phyloP scores from a whole-genome alignment of 345 rosid genomes.

The Ailanthus altissimus region DNA sequence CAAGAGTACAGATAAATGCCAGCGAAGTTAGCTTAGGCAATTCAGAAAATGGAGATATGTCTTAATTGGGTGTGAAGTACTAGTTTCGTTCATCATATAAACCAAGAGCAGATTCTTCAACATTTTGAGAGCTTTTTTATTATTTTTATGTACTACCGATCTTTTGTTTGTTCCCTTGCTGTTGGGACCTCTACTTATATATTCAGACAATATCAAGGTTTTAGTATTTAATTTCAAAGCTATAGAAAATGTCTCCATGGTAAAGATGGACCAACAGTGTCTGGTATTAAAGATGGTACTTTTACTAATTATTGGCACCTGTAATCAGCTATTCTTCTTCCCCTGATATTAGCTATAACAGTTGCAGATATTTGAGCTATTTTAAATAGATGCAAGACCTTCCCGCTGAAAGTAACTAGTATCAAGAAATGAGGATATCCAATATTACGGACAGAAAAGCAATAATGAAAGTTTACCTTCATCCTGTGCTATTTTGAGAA shows the following conservation, averaged over 20 bases:
- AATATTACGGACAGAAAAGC: not conserved
- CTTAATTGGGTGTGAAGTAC: not conserved
- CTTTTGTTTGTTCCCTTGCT: no score
- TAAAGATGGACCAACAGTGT: not conserved
- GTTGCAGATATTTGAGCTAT: not conserved
- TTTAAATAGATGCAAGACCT: not conserved
- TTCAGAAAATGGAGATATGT: not conserved
- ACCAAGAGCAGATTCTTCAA: no score
- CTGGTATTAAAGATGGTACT: not conserved
- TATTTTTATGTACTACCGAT: no score
- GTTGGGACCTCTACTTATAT: no score
- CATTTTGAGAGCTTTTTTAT: no score
- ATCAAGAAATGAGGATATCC: not conserved
- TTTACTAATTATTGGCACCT: not conserved
- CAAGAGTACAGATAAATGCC: not conserved
- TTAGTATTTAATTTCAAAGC: no score
- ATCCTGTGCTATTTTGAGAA: not conserved
- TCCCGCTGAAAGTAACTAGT: not conserved
- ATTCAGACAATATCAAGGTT: no score
- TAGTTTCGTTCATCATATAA: no score
- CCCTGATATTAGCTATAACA: not conserved
- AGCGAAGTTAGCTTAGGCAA: no score
- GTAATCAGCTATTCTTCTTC: not conserved
- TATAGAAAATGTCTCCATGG: no score
- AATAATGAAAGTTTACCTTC: conserved; percentile 1